Evolutionary conservation across 768 basidiomycete species (phyloP), one percentile per base, ranked within the genome.

Genomic region (Mycena haematopus): DNA sequence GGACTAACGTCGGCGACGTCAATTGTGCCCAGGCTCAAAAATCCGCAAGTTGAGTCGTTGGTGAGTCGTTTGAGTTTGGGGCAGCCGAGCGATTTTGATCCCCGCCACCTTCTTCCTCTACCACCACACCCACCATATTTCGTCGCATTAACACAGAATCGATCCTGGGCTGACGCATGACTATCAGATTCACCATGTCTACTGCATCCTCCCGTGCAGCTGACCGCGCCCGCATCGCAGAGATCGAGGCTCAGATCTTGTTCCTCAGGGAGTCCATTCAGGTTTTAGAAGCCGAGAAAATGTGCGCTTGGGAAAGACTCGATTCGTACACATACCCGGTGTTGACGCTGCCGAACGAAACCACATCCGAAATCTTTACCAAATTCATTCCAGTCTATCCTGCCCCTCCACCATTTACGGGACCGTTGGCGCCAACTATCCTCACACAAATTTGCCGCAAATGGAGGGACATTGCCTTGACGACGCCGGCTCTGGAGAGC

Each of bases 341-440:
- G 27, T 24, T 58, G 25, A 50, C 49, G 7, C 29, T 58, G n/a
- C 57, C 57, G 5, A 58, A 51, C 27, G 57, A 58, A 52, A 40
- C 52, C 50, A 17, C 51, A 7, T 51, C 40, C 49, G 50, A 59
- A 17, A 44, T 52, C 42, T 59, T 59, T 40, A 3, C 33, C 15
- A 35, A 45, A 0, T 44, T 52, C 31, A 25, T 59, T 9, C 50
- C 49, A 14, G 49, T 50, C 25, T 58, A 51, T n/a, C 51, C 58
- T 6, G 3, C 8, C 11, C 31, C 38, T 8, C 50, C 58, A 2
- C 58, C 58, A 1, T 2, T 33, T 13, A 21, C 5, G n/a, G 58
- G 58, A 21, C 5, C 7, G 1, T 29, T 15, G 15, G 52, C 58
- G 14, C 58, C 58, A 1, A 45, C 13, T 0, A 7, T 0, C 4